These are phyloP conservation scores for Mucor piriformis DNA, from an alignment of 371 early-diverging fungal genomes.

Conservation along the genomic window DNA sequence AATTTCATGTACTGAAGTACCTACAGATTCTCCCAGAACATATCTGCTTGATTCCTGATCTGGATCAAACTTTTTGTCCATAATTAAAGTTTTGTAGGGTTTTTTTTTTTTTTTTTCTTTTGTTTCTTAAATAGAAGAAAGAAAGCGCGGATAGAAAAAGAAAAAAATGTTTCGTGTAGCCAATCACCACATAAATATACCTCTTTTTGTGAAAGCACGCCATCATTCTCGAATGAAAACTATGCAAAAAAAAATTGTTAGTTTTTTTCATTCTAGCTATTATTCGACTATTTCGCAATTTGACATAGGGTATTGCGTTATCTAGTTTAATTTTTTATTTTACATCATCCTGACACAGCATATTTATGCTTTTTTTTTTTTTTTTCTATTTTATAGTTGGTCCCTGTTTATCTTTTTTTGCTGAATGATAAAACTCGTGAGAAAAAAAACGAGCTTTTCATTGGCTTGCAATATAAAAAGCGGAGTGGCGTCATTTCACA, in stretches of 20 bases:
- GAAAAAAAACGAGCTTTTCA: background rate
- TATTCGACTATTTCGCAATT: no score
- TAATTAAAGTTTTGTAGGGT: background rate
- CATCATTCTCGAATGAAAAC: background rate
- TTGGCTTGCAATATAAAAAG: background rate
- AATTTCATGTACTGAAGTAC: conserved; percentile 2
- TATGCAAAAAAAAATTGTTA: background rate
- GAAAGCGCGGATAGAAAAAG: background rate
- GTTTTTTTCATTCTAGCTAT: background rate
- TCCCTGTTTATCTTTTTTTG: no score
- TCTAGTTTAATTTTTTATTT: background rate
- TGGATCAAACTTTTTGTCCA: conserved; percentile 16
- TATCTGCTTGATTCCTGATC: background rate
- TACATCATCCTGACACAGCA: no score
- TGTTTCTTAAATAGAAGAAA: background rate
- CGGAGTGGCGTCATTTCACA: background rate
- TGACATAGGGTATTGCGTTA: background rate
- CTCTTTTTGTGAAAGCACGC: background rate
- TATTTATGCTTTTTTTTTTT: no score
- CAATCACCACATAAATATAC: background rate
- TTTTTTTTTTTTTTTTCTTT: background rate
- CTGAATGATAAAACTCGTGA: no score
- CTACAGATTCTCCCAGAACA: conserved; percentile 3
- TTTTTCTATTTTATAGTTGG: no score
- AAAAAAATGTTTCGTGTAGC: background rate